These are phyloP conservation scores for Tolypocladium pustulatum DNA, from an alignment of 2,329 filamentous ascomycete genomes.

Conservation along the genomic window DNA sequence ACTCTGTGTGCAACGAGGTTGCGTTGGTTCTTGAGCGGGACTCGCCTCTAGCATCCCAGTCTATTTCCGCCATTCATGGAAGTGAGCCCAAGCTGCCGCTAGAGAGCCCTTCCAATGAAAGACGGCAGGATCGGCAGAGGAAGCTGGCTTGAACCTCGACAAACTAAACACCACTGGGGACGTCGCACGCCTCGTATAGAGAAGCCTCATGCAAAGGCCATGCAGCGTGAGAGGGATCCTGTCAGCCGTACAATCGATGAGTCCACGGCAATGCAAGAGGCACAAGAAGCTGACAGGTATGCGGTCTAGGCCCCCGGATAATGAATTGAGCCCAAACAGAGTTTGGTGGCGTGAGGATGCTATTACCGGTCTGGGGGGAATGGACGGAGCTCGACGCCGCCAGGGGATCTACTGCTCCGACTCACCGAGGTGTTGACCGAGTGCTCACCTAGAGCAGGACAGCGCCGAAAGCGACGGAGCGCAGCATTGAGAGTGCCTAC, in stretches of 20 bases:
- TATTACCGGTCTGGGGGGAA: background rate
- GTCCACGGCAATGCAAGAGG: background rate
- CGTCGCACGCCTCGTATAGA: background rate
- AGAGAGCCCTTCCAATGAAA: too few species aligned
- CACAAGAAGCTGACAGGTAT: background rate
- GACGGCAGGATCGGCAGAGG: background rate
- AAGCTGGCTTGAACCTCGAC: background rate
- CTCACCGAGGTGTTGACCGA: background rate
- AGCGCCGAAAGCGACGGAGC: background rate
- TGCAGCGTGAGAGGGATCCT: background rate
- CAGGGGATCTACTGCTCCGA: background rate
- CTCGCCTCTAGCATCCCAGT: background rate
- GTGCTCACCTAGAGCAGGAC: background rate
- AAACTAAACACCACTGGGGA: background rate
- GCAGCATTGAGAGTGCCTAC: background rate
- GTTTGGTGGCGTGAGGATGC: background rate
- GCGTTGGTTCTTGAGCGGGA: background rate
- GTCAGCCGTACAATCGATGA: background rate
- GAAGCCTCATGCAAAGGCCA: background rate
- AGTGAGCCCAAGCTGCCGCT: background rate
- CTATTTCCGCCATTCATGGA: too few species aligned
- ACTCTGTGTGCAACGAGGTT: background rate
- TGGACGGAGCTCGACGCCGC: background rate
- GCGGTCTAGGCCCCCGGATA: background rate
- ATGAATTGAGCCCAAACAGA: background rate